Base-by-base conservation (phyloP, 495 filamentous ascomycete species). In the Neurospora sp. region DNA sequence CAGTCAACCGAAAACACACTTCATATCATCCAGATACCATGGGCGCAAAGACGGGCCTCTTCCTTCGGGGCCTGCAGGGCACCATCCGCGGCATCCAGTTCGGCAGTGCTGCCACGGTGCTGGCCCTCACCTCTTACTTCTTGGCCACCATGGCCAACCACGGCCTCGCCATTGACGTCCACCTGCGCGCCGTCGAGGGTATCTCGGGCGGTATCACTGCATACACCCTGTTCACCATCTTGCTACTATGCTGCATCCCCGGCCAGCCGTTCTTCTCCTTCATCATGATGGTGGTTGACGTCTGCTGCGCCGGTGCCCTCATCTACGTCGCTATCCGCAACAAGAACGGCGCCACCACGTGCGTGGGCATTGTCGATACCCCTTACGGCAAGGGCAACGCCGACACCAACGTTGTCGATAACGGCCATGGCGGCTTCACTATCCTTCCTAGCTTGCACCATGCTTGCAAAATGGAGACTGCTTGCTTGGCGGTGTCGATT, bases 81-180 rank as follows among this genome's bases (percentile, higher is more conserved):
- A 84, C 89, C 77, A 80, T 93, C 73, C 90, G 92, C 73, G 76
- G 83, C 65, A 81, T 97, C n/a, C 86, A 93, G 76, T 91, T 95
- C 82, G 84, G 89, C 78, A 91, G 87, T 77, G 84, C 89, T 37
- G 90, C 85, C 72, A 84, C 96, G 72, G 88, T 94, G 71, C 86
- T 97, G 69, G 92, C 89, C 78, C 88, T 96, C 74, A 94, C 91
- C 86, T 92, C 91, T 37, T 97, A 92, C 82, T 91, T 89, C 83
- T 84, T 92, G 37, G 85, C 88, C 1, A 81, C 85, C 31, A 88
- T 93, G 12, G 71, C 85, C 69, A 84, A 88, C 74, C 87, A 91
- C 80, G 74, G 88, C 75, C 78, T 88, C 27, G 53, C 75, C 42
- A 93, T 94, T 76, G 83, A 85, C 4, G 87, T 79, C 75, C 92